These are phyloP conservation scores for Globisporangium yorkense DNA, from an alignment of 352 stramenopile species.

Conservation along the genomic window DNA sequence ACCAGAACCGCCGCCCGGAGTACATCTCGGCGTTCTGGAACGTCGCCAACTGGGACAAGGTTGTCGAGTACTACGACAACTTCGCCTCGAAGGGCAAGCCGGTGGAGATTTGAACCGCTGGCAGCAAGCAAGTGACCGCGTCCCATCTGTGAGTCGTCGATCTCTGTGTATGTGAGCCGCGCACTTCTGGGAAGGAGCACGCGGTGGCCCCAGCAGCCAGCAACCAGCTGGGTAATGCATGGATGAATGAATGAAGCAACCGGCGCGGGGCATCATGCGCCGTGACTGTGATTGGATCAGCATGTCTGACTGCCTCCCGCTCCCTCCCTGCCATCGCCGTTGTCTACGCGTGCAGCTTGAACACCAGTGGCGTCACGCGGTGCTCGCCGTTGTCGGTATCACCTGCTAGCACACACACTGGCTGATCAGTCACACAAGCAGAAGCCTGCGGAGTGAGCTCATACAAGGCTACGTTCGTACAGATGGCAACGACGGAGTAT, in stretches of 20 bases:
- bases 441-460: too few species aligned
- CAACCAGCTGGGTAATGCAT: constrained; percentile 1
- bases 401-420: constrained; percentile 11
- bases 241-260: constrained; percentile 7
- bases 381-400: constrained; percentile 28
- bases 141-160: constrained; percentile 13
- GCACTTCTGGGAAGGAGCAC: background rate
- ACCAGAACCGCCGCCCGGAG: constrained; percentile 94
- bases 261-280: background rate
- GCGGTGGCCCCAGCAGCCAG: background rate
- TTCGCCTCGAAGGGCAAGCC: constrained; percentile 82
- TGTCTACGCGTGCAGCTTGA: constrained; percentile 11
- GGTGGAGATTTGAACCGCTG: constrained; percentile 72
- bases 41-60: constrained; percentile 94
- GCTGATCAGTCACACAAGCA: background rate
- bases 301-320: background rate
- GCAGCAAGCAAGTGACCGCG: constrained; percentile 10
- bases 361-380: constrained; percentile 28
- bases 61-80: constrained; percentile 89
- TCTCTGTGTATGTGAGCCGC: constrained; percentile 7
- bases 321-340: background rate
- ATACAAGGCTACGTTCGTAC: constrained; percentile 19
- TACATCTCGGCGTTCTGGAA: constrained; percentile 99
- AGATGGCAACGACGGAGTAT: constrained; percentile 45
- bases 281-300: background rate